Evolutionary conservation across 2,329 filamentous ascomycete species (phyloP).

Genomic region (Aspergillus texensis): DNA sequence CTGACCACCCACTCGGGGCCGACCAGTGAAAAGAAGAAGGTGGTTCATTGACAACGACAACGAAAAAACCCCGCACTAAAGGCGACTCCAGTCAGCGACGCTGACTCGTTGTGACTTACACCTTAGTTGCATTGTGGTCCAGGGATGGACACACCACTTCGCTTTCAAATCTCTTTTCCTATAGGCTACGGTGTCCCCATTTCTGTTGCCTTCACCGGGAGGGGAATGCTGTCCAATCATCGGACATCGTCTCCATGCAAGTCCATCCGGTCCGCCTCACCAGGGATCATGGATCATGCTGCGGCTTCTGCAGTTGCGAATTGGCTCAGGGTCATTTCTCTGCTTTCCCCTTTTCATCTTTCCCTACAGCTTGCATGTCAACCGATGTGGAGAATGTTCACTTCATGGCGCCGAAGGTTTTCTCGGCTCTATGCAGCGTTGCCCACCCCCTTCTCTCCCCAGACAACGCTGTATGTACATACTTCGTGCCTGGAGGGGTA

Average conservation of each 20-base stretch:
- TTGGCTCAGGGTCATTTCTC: conserved; percentile 16
- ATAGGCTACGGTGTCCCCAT: conserved; percentile 12
- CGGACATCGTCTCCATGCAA: conserved; percentile 3
- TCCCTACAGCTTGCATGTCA: conserved; percentile 8
- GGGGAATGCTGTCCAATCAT: conserved; percentile 18
- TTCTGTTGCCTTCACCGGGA: conserved; percentile 19
- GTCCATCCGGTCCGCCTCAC: conserved; percentile 21
- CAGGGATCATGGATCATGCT: conserved; percentile 19
- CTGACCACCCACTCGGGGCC: background rate
- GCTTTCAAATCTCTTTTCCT: background rate
- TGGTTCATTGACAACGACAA: background rate
- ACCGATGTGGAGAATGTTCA: conserved; percentile 9
- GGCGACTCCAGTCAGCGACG: conserved; percentile 2
- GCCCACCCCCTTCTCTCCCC: background rate
- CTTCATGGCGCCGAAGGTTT: background rate
- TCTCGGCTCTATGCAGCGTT: conserved; percentile 2
- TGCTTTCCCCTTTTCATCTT: conserved; percentile 14
- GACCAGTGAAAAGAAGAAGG: conserved; percentile 6
- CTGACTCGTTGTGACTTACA: conserved; percentile 13
- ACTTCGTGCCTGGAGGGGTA: conserved; percentile 13
- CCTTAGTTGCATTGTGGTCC: background rate
- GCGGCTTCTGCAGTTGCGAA: conserved; percentile 20
- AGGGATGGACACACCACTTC: conserved; percentile 10
- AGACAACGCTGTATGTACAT: background rate
- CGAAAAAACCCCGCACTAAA: conserved; percentile 21